Percentiles rank a stretch among this genome's conserved stretches.
These are phyloP conservation scores for Pseudonitzschia multiseries DNA, from an alignment of 108 stramenopile genomes.

Conservation along the genomic window DNA sequence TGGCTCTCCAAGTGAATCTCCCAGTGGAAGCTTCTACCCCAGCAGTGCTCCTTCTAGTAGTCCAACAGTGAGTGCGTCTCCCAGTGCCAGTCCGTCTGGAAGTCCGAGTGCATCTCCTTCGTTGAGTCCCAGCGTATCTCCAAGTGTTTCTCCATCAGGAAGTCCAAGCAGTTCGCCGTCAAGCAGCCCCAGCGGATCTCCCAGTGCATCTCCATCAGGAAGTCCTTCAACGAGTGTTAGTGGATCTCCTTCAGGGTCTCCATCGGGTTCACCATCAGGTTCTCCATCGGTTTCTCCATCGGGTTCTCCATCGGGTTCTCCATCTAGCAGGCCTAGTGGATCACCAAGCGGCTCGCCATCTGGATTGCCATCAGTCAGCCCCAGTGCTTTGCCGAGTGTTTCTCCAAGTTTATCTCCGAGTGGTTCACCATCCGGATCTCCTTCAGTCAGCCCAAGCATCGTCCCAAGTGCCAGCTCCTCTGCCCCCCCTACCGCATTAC, in stretches of 20 bases:
- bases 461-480: conserved; percentile 2
- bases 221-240: conserved; percentile 13
- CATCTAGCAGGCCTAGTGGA: conserved; percentile 14
- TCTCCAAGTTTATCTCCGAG: background rate
- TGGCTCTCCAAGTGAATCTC: conserved; percentile 3
- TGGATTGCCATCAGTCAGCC: too few species aligned
- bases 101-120: background rate
- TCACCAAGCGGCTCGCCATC: background rate
- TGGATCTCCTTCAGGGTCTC: background rate
- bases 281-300: background rate
- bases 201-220: background rate
- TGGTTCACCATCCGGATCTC: conserved; percentile 3
- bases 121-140: background rate
- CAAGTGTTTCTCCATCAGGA: background rate
- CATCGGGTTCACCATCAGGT: background rate
- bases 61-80: background rate
- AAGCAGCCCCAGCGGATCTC: too few species aligned
- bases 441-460: background rate
- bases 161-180: background rate
- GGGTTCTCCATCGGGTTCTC: too few species aligned
- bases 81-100: conserved; percentile 13
- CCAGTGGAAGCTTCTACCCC: conserved; percentile 9
- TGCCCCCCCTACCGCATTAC: background rate
- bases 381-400: background rate
- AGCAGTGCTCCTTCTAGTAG: conserved; percentile 5